Percentiles rank a stretch among this genome's conserved stretches.
phyloP scores from a whole-genome alignment of 495 filamentous ascomycete species.

The Lophium mytilinum region DNA sequence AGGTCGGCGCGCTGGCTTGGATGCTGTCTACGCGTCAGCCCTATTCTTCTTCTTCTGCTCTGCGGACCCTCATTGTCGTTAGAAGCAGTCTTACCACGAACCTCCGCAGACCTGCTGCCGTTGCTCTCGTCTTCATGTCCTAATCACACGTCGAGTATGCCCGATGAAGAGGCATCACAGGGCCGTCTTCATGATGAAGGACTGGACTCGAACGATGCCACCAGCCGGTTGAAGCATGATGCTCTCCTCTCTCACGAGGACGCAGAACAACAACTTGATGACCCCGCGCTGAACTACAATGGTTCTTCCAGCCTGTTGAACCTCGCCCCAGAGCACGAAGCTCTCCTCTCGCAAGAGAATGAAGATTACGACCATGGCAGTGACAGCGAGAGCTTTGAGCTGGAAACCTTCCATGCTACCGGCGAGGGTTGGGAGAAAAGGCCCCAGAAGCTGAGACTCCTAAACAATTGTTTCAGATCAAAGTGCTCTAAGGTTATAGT shows the following conservation, averaged over 20 bases:
- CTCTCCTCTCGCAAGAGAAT: conserved; percentile 2
- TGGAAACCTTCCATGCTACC: background rate
- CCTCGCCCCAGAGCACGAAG: conserved; percentile 4
- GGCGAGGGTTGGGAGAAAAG: background rate
- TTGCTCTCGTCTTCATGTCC: background rate
- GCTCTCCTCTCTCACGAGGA: no score
- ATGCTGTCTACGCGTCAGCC: no score
- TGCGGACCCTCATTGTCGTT: no score
- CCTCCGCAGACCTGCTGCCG: background rate
- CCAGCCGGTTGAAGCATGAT: no score
- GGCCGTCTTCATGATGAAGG: background rate
- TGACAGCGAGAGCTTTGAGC: background rate
- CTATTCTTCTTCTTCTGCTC: no score
- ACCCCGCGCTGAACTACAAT: background rate
- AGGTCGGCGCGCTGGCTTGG: background rate
- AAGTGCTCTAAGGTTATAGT: background rate
- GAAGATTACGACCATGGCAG: background rate
- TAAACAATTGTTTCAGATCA: background rate
- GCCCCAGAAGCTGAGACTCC: background rate
- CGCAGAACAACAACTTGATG: no score
- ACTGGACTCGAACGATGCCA: conserved; percentile 2
- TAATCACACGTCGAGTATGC: background rate
- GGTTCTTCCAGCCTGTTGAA: conserved; percentile 1
- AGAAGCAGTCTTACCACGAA: no score
- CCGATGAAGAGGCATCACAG: background rate